These are phyloP conservation scores for Phytopythium vexans DNA, from an alignment of 352 stramenopile species.

Conservation along the genomic window DNA sequence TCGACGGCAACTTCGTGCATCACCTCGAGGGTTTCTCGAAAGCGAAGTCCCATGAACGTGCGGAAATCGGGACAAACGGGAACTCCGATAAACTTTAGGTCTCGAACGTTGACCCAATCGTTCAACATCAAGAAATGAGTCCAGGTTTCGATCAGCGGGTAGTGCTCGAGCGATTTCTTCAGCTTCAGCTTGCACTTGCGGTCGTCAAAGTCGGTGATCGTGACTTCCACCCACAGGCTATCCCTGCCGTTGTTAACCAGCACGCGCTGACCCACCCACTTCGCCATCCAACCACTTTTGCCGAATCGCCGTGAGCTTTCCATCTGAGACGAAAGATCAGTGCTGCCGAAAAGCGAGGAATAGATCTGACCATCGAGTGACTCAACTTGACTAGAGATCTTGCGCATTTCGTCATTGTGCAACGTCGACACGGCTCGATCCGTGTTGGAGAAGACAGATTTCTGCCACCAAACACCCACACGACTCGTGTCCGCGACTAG, in stretches of 20 bases:
- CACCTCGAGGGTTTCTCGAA: constrained; percentile 52
- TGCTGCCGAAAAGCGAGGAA: constrained; percentile 31
- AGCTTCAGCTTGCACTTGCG: constrained; percentile 62
- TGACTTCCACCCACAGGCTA: constrained; percentile 61
- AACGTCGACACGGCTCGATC: constrained; percentile 56
- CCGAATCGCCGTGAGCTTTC: constrained; percentile 22
- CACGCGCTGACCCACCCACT: constrained; percentile 54
- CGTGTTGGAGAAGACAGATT: constrained; percentile 41
- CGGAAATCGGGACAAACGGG: constrained; percentile 61
- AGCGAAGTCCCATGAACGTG: constrained; percentile 62
- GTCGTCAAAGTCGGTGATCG: constrained; percentile 56
- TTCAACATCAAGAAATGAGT: constrained; percentile 31
- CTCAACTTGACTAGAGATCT: constrained; percentile 37
- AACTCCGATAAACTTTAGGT: constrained; percentile 41
- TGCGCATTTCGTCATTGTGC: constrained; percentile 51
- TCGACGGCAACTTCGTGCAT: constrained; percentile 64
- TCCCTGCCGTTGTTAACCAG: constrained; percentile 75
- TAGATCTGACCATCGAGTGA: constrained; percentile 67
- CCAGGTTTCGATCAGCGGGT: constrained; percentile 30
- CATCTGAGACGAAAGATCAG: constrained; percentile 20
- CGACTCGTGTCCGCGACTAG: constrained; percentile 50
- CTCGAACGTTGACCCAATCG: constrained; percentile 54
- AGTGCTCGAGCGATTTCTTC: constrained; percentile 45
- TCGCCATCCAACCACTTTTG: constrained; percentile 29
- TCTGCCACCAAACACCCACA: constrained; percentile 70